phyloP scores from a whole-genome alignment of 257 asterid species.

The Primulina tabacum region DNA sequence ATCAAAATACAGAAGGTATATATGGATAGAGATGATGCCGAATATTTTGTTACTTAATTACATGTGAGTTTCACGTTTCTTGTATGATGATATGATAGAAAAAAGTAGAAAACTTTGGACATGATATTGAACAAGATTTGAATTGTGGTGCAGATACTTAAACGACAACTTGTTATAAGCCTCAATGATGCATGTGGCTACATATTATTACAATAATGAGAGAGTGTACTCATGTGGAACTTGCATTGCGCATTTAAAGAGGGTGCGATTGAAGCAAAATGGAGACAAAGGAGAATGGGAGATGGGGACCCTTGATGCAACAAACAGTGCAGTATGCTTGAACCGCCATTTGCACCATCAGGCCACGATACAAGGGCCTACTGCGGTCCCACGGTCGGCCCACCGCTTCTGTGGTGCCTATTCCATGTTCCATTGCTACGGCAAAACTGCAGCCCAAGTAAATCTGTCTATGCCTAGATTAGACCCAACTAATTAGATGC shows the following conservation, averaged over 20 bases:
- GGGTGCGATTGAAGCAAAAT: conserved; percentile 15
- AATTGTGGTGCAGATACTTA: background rate
- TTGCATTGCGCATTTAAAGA: conserved; percentile 19
- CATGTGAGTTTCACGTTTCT: too few species aligned
- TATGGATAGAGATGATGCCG: background rate
- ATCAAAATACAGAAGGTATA: background rate
- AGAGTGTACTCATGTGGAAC: conserved; percentile 9
- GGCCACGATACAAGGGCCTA: conserved; percentile 31
- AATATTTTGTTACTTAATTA: too few species aligned
- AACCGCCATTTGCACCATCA: conserved; percentile 45
- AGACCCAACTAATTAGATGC: background rate
- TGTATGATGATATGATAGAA: too few species aligned
- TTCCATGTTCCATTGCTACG: background rate
- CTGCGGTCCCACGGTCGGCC: conserved; percentile 13
- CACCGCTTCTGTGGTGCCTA: background rate
- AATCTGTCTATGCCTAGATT: background rate
- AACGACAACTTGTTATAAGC: background rate
- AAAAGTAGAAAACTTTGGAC: background rate
- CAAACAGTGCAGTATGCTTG: conserved; percentile 52
- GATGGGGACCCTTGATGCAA: conserved; percentile 7
- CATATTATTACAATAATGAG: background rate
- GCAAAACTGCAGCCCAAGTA: background rate
- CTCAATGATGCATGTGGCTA: conserved; percentile 8
- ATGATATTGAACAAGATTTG: background rate
- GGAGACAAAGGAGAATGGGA: conserved; percentile 31